phyloP scores from a whole-genome alignment of 495 filamentous ascomycete species.

The Trichoderma reesei region DNA sequence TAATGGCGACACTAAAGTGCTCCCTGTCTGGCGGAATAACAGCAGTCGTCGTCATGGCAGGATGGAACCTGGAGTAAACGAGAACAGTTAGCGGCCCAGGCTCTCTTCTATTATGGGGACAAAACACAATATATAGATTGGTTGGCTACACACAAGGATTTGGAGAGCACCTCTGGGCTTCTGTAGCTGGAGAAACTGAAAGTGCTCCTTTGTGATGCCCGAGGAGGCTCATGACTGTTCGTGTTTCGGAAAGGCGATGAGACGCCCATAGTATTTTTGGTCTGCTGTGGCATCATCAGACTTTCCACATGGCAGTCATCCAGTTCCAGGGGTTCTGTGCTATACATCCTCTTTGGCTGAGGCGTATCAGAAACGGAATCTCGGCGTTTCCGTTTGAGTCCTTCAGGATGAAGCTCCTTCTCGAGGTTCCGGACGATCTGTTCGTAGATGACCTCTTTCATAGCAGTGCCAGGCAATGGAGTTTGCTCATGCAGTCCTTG shows the following conservation, averaged over 20 bases:
- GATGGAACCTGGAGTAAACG: neutral
- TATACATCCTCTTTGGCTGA: neutral
- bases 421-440: neutral
- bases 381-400: neutral
- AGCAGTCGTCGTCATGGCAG: neutral
- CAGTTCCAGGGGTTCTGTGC: neutral
- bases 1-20: constrained; percentile 20
- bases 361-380: neutral
- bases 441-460: neutral
- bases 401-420: neutral
- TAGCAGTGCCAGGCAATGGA: neutral
- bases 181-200: neutral
- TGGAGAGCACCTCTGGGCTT: neutral
- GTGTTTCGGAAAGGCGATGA: neutral
- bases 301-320: neutral
- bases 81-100: neutral
- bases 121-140: neutral
- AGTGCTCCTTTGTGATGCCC: neutral
- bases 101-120: neutral
- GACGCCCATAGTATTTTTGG: neutral
- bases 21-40: neutral
- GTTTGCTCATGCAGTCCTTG: neutral
- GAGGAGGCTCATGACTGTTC: neutral
- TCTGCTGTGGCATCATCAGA: neutral
- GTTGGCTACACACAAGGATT: neutral